phyloP scores from a whole-genome alignment of 2,329 filamentous ascomycete species.

The Trichoderma sp. region DNA sequence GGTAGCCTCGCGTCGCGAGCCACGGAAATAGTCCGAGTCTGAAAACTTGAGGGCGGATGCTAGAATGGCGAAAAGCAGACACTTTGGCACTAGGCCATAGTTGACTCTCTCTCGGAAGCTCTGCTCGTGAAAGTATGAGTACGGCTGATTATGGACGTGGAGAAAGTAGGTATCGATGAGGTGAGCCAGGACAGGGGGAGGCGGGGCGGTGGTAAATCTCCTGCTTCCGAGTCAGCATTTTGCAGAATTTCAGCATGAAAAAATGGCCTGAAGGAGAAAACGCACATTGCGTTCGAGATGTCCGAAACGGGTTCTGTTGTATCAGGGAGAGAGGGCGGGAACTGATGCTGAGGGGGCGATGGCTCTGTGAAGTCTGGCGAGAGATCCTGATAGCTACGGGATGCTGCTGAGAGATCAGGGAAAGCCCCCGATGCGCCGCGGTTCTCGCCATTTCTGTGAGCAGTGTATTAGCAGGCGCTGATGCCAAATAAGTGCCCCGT shows the following conservation, averaged over 20 bases:
- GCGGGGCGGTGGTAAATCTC: conserved; percentile 21
- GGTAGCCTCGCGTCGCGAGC: conserved; percentile 20
- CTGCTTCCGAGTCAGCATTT: conserved; percentile 7
- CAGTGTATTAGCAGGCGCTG: background rate
- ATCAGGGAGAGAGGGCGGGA: conserved; percentile 2
- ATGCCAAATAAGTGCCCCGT: too few species aligned
- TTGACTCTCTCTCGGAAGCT: conserved; percentile 21
- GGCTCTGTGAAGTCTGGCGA: conserved; percentile 22
- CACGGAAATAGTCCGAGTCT: conserved; percentile 13
- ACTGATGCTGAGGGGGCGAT: conserved; percentile 20
- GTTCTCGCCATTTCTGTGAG: conserved; percentile 12
- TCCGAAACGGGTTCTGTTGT: conserved; percentile 8
- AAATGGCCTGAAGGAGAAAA: background rate
- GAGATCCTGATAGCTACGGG: conserved; percentile 2
- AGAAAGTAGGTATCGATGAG: conserved; percentile 23
- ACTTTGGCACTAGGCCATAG: conserved; percentile 21
- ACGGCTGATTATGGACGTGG: conserved; percentile 22
- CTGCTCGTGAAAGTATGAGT: conserved; percentile 23
- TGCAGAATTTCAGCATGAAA: too few species aligned
- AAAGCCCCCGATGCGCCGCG: conserved; percentile 12
- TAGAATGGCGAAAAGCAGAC: conserved; percentile 17
- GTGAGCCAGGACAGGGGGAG: conserved; percentile 22
- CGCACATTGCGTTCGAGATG: conserved; percentile 15
- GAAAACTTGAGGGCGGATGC: conserved; percentile 24
- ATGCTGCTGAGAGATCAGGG: conserved; percentile 10